Percentiles rank a stretch among this genome's conserved stretches.
phyloP scores from a whole-genome alignment of 768 basidiomycete genomes.

The Cystofilobasidium capitatum region DNA sequence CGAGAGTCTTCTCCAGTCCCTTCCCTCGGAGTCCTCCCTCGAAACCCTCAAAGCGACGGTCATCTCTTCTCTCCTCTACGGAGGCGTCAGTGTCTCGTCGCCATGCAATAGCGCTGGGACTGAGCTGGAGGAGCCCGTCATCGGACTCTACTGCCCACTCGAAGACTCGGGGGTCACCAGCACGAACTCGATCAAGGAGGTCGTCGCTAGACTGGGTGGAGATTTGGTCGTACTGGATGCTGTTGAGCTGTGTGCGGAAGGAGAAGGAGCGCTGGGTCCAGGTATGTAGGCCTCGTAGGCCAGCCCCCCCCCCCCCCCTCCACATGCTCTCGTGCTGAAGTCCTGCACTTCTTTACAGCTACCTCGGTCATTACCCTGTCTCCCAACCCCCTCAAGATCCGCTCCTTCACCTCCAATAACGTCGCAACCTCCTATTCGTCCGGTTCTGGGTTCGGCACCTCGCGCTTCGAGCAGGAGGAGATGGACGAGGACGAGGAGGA shows the following conservation, averaged over 20 bases:
- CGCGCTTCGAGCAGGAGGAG: slow-evolving; percentile 28
- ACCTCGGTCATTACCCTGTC: slow-evolving; percentile 59
- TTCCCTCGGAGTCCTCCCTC: not conserved
- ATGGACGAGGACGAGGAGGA: slow-evolving; percentile 46
- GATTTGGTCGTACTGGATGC: slow-evolving; percentile 79
- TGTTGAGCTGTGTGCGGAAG: slow-evolving; percentile 75
- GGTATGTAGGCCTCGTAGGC: slow-evolving; percentile 34
- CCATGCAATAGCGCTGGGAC: too few species aligned
- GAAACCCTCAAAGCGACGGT: not conserved
- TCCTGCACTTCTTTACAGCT: slow-evolving; percentile 44
- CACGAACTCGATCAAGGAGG: slow-evolving; percentile 64
- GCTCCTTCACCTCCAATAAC: slow-evolving; percentile 31
- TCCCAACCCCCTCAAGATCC: slow-evolving; percentile 67
- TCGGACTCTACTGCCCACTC: slow-evolving; percentile 79
- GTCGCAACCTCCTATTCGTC: slow-evolving; percentile 33
- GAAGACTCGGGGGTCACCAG: slow-evolving; percentile 78
- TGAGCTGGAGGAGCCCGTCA: slow-evolving; percentile 65
- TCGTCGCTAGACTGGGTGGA: slow-evolving; percentile 61
- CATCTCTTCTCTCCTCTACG: not conserved
- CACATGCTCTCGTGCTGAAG: slow-evolving; percentile 8
- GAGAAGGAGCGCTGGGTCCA: slow-evolving; percentile 68
- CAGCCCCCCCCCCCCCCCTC: slow-evolving; percentile 24
- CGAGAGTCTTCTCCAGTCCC: not conserved
- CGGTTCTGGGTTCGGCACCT: too few species aligned
- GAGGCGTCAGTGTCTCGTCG: too few species aligned